Conservation (phyloP, 2,329 filamentous ascomycete species). For the Cryoendolithus antarcticus region DNA sequence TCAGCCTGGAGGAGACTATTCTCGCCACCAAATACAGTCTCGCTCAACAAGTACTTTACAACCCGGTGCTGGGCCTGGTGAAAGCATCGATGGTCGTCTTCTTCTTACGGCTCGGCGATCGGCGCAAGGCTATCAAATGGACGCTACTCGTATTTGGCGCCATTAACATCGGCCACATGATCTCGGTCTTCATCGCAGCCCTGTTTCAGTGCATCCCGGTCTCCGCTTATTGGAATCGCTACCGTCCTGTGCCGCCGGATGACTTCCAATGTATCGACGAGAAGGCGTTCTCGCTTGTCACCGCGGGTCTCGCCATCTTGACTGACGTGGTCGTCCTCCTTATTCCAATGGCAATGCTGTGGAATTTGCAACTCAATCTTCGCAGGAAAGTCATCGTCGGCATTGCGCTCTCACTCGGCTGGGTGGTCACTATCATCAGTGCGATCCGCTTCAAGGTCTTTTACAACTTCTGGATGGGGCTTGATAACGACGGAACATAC, state of each 20-base stretch:
- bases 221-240: slow-evolving; percentile 6
- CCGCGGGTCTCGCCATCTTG: slow-evolving; percentile 24
- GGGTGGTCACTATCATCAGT: slow-evolving; percentile 13
- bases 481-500: slow-evolving; percentile 21
- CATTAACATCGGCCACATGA: slow-evolving; percentile 22
- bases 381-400: slow-evolving; percentile 25
- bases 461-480: slow-evolving; percentile 25
- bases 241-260: slow-evolving; percentile 14
- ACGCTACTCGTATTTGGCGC: slow-evolving; percentile 18
- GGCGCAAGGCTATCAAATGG: slow-evolving; percentile 18
- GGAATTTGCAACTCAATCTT: slow-evolving; percentile 31
- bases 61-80: slow-evolving; percentile 25
- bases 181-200: slow-evolving; percentile 23
- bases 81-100: slow-evolving; percentile 27
- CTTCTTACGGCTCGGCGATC: slow-evolving; percentile 25
- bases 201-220: slow-evolving; percentile 25
- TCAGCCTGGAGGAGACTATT: background rate
- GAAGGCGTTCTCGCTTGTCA: slow-evolving; percentile 22
- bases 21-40: slow-evolving; percentile 1
- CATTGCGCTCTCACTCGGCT: slow-evolving; percentile 23
- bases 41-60: slow-evolving; percentile 21
- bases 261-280: slow-evolving; percentile 21
- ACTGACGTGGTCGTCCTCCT: slow-evolving; percentile 30
- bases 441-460: slow-evolving; percentile 29
- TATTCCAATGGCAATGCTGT: slow-evolving; percentile 31